A percentile compares a stretch with the other conserved stretches of the same genome.
These are phyloP conservation scores for Mycothermus thermophilus DNA, from an alignment of 495 filamentous ascomycete genomes.

Conservation along the genomic window DNA sequence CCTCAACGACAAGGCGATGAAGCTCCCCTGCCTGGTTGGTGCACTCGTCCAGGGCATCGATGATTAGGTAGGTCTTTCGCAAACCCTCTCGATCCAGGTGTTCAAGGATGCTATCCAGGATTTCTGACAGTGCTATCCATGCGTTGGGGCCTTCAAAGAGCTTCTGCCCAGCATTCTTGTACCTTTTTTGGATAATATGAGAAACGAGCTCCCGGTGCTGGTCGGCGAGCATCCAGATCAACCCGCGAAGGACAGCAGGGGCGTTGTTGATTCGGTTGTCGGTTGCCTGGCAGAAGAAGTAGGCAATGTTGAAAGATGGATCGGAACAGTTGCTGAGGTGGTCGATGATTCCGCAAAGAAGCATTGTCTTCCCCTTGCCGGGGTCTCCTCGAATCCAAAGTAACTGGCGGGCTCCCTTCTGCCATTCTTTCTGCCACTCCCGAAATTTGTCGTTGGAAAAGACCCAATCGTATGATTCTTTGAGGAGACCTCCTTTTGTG, in stretches of 20 bases:
- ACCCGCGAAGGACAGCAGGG: constrained; percentile 25
- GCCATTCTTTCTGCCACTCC: constrained; percentile 15
- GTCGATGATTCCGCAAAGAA: constrained; percentile 31
- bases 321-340: constrained; percentile 12
- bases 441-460: constrained; percentile 24
- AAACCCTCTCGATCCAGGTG: too few species aligned
- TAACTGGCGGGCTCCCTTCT: constrained; percentile 19
- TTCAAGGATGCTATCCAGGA: constrained; percentile 3
- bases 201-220: neutral
- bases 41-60: constrained; percentile 36
- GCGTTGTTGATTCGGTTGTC: constrained; percentile 30
- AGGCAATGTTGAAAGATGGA: constrained; percentile 13
- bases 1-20: constrained; percentile 18
- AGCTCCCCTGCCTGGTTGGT: constrained; percentile 12
- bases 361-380: constrained; percentile 34
- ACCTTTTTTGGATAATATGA: neutral
- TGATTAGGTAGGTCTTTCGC: constrained; percentile 2
- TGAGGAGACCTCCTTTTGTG: constrained; percentile 23
- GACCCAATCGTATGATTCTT: constrained; percentile 32
- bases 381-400: too few species aligned
- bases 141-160: neutral
- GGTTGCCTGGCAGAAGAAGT: constrained; percentile 37
- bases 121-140: neutral
- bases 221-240: constrained; percentile 26
- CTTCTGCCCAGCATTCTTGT: neutral